Evolutionary conservation across 2,329 filamentous ascomycete genomes (phyloP).

Genomic region (Stachybotrys elegans): DNA sequence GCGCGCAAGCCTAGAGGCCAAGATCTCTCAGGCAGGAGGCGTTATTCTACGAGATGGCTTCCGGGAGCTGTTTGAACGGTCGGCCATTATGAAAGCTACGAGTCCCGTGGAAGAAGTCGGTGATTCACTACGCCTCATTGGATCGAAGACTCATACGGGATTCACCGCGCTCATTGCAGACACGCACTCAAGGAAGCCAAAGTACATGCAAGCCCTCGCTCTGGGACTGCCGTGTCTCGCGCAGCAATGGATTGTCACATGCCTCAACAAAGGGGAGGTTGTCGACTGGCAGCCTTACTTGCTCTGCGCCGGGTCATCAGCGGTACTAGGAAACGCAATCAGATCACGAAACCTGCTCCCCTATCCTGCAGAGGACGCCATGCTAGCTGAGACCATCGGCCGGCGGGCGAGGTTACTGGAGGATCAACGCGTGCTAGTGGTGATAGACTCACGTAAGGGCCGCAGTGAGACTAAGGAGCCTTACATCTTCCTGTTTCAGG

Average conservation of each 20-base stretch:
- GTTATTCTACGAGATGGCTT: conserved; percentile 70
- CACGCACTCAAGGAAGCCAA: conserved; percentile 76
- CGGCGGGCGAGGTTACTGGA: conserved; percentile 59
- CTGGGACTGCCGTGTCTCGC: conserved; percentile 84
- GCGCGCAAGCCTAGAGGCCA: conserved; percentile 44
- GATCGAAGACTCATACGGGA: conserved; percentile 49
- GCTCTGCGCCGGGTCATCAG: conserved; percentile 77
- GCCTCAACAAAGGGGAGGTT: conserved; percentile 54
- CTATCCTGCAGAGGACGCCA: conserved; percentile 54
- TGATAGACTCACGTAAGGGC: conserved; percentile 54
- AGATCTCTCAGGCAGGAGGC: conserved; percentile 69
- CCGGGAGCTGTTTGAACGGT: conserved; percentile 66
- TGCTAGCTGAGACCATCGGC: conserved; percentile 51
- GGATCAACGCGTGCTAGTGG: conserved; percentile 63
- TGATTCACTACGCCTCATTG: conserved; percentile 45
- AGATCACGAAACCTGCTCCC: conserved; percentile 65
- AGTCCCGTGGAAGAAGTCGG: conserved; percentile 22
- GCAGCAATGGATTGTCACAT: conserved; percentile 74
- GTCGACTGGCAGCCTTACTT: conserved; percentile 78
- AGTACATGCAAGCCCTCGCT: conserved; percentile 92
- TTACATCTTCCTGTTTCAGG: conserved; percentile 76
- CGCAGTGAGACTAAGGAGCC: conserved; percentile 61
- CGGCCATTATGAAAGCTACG: conserved; percentile 26
- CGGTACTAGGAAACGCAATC: conserved; percentile 69
- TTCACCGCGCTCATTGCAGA: conserved; percentile 87